These are phyloP conservation scores for Dioscorea dumetorum DNA, from an alignment of 106 monocot genomes.

Conservation along the genomic window DNA sequence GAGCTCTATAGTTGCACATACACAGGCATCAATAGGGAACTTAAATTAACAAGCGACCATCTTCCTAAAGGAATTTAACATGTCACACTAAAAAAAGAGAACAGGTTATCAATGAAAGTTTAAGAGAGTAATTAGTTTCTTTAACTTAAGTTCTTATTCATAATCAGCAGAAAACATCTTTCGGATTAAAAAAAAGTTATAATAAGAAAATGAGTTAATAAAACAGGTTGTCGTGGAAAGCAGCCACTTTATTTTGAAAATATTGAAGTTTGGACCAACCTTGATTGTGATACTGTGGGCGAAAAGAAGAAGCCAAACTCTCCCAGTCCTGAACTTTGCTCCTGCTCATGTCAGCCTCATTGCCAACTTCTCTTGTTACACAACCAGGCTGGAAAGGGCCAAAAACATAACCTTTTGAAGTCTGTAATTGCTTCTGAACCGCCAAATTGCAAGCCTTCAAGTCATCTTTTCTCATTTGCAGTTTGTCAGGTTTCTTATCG, in stretches of 20 bases:
- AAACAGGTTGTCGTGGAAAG: not conserved
- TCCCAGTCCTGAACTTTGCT: constrained; percentile 49
- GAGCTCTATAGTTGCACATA: too few relatives aligned
- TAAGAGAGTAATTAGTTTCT: not conserved
- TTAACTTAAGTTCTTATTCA: not conserved
- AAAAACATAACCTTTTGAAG: constrained; percentile 46
- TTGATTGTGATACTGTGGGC: constrained; percentile 72
- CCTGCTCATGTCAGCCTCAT: constrained; percentile 1
- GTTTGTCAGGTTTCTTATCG: constrained; percentile 32
- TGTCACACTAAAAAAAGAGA: not conserved
- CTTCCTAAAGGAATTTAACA: not conserved
- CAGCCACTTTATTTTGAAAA: not conserved
- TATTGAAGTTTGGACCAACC: not conserved
- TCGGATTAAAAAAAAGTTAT: not conserved
- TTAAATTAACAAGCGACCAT: not conserved
- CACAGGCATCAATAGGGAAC: too few relatives aligned
- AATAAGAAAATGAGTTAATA: not conserved
- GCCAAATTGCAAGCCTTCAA: constrained; percentile 51
- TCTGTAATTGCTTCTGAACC: constrained; percentile 51
- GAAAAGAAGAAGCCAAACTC: constrained; percentile 48
- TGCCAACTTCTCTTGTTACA: constrained; percentile 8
- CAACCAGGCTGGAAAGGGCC: constrained; percentile 70
- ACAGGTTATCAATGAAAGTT: not conserved
- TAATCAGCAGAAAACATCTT: not conserved
- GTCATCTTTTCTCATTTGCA: constrained; percentile 17